Evolutionary conservation across 108 stramenopile genomes (phyloP), one percentile per base, ranked within the genome.

Genomic region (Epipyxis sp.): DNA sequence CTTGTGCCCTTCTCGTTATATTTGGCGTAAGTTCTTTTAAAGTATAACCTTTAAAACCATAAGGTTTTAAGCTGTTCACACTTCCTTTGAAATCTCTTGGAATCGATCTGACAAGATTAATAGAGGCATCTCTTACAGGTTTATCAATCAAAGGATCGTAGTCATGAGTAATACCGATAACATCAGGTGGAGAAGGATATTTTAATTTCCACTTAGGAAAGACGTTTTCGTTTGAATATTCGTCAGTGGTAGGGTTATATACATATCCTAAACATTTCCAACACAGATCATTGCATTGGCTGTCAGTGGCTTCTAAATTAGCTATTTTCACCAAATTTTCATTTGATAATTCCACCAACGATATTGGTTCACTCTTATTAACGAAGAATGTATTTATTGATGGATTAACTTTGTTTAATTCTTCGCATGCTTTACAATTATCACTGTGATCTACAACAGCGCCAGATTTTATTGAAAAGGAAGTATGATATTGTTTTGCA

Each of bases 251-350:
- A 35, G 42, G n/a, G 83, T 42, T 10, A 78, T 76, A 44, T 77
- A 90, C 85, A 86, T 94, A 94, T 50, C 96, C 96, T 68, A 97
- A 79, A 77, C 94, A 95, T 65, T 94, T 95, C 96, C 96, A 97
- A 0, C 91, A 90, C 16, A 97, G 80, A 13, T 90, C 91, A 76
- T 95, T 95, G 10, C 81, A 89, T 85, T 95, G 92, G 59, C 94
- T 78, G 78, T 97, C 94, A 46, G 83, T 86, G 59, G 89, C 86
- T 77, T 87, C 85, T 35, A 86, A 80, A 37, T 44, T 76, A 35
- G 94, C 82, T 74, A 95, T 94, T 54, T 79, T 74, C 0, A 90
- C 76, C 72, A 94, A 82, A 77, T 94, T 89, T 57, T 91, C 92
- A 79, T 92, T 91, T 42, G 86, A 77, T 42, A 94, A 69, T 83